Evolutionary conservation across 2,329 filamentous ascomycete species (phyloP), one percentile per base, ranked within the genome.

Genomic region (Fusarium nygamai): DNA sequence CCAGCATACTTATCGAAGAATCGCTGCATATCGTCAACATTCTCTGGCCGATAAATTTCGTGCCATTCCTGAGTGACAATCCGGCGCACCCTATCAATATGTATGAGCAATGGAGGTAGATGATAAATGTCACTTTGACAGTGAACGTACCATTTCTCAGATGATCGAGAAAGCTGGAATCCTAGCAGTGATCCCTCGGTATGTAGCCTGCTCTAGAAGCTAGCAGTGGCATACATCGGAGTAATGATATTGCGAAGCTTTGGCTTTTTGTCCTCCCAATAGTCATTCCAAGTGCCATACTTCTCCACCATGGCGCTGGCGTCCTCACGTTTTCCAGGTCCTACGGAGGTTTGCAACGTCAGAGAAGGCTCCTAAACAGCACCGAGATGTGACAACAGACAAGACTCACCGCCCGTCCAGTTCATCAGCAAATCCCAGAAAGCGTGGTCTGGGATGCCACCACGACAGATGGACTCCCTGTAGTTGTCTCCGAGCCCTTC

Each of bases 41-140:
- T 44, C 13, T 44, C 43, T 44, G n/a, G 43, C 10, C 11, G 10
- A 24, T 44, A 44, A 12, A 44, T 6, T 16, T 44, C 43, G 11
- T 44, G 43, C 43, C 43, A 44, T 44, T 44, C 43, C 43, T 44
- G 43, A 2, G 43, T 44, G 16, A 44, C 43, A 44, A 24, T 24
- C 43, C 43, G 19, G 5, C 43, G 43, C n/a, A 44, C 12, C 43
- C 43, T 44, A 24, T 44, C 6, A 8, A 1, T 3, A 24, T 19
- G 16, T 4, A 5, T 44, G 4, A 44, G n/a, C 11, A 24, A 24
- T 19, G 17, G 6, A 12, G 1, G 6, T 4, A 24, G 1, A 24
- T 24, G n/a, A 19, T 12, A 6, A 24, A 10, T 4, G 2, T 8
- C 5, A 1, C 9, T 6, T 9, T 44, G 6, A 19, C 5, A 19